Base-by-base conservation (phyloP, 2,329 filamentous ascomycete genomes). In the Claviceps sp. region DNA sequence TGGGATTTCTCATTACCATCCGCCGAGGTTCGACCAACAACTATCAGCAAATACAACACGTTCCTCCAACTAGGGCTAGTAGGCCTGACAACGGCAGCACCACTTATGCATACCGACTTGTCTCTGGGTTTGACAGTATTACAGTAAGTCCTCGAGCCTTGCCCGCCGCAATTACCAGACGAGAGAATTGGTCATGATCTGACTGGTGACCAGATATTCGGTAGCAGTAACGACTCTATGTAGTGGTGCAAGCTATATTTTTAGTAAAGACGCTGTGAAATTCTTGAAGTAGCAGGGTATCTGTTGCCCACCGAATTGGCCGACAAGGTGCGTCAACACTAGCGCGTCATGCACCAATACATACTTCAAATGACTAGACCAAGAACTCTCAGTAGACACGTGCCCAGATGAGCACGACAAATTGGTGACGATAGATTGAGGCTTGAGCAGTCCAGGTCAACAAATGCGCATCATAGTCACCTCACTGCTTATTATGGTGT, bases 1-100 rank as follows among this genome's bases (percentile, higher is more conserved):
- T 98, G 93, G 93, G 93, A 98, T 69, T 97, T 98, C 64, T 91
- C 87, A 3, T 77, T 98, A 14, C 93, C 88, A 2, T 87, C 83
- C 41, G 88, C 88, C 2, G 87, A 93, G 68, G 88, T 94, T 5
- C 84, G 81, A 55, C 88, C 88, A 1, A 93, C 88, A 0, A 84
- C 78, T 1, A 87, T 94, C 56, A 89, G 85, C 69, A 94, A 94
- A 72, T 84, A 89, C 68, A 98, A 98, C 69, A 98, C 93, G 0
- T 89, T 94, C 44, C 70, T 97, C 59, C 93, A 98, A 66, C 73
- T 98, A 19, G 81, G 84, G 4, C 77, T 98, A 13, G 86, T 98
- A 61, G 91, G 90, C 17, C 78, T 84, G 11, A 90, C 89, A 2
- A 89, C 91, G 47, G 82, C 87, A 1, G 77, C 89, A 43, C 91